These are phyloP conservation scores for Candida argentea DNA, from an alignment of 805 yeast species.

Conservation along the genomic window DNA sequence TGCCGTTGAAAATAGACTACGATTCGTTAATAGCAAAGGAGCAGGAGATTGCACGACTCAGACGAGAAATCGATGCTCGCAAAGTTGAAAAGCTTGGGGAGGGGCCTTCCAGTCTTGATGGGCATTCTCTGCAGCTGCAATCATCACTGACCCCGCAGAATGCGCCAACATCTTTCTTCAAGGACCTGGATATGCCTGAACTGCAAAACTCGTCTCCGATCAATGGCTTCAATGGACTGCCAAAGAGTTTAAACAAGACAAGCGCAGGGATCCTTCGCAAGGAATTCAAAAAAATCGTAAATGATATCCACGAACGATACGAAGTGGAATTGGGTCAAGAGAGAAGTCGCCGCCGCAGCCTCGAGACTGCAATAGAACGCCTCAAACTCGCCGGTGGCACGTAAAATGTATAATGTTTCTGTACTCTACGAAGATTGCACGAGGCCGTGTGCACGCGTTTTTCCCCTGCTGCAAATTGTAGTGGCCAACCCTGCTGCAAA, in stretches of 20 bases:
- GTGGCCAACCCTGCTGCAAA: too few relatives aligned
- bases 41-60: conserved; percentile 32
- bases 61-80: conserved; percentile 34
- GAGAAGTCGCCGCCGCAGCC: conserved; percentile 37
- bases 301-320: conserved; percentile 50
- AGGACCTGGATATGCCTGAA: conserved; percentile 2
- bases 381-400: conserved; percentile 4
- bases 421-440: too few relatives aligned
- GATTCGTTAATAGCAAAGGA: conserved; percentile 15
- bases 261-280: conserved; percentile 49
- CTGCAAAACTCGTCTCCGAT: conserved; percentile 2
- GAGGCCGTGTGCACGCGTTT: too few relatives aligned
- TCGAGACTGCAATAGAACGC: conserved; percentile 5
- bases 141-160: conserved; percentile 1
- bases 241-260: conserved; percentile 21
- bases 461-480: too few relatives aligned
- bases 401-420: too few relatives aligned
- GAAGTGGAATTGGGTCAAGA: conserved; percentile 51
- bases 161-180: conserved; percentile 3
- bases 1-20: conserved; percentile 2
- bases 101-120: conserved; percentile 1
- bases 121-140: too few relatives aligned
- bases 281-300: conserved; percentile 59
- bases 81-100: conserved; percentile 36
- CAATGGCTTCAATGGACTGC: conserved; percentile 4